Evolutionary conservation across 2,329 filamentous ascomycete genomes (phyloP).

Genomic region (Aspergillus amoenus): DNA sequence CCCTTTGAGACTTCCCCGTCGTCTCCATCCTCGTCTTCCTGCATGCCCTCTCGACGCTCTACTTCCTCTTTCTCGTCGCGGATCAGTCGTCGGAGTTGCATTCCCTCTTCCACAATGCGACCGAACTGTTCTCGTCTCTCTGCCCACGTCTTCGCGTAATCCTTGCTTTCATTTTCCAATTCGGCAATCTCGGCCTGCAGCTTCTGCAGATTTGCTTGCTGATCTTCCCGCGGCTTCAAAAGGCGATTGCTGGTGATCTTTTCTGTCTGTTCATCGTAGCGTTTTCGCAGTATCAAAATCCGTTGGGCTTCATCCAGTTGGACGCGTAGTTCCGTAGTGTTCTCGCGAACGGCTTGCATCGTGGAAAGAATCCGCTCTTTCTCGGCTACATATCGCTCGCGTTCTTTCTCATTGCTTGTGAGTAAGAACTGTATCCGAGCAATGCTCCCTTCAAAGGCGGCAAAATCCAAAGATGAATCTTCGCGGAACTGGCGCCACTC

Average conservation of each 20-base stretch:
- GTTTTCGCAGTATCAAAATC: slow-evolving; percentile 74
- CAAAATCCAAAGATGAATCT: slow-evolving; percentile 84
- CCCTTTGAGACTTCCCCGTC: slow-evolving; percentile 53
- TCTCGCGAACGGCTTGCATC: slow-evolving; percentile 73
- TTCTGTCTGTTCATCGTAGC: slow-evolving; percentile 84
- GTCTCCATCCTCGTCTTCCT: slow-evolving; percentile 60
- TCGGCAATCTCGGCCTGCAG: slow-evolving; percentile 85
- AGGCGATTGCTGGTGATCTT: slow-evolving; percentile 80
- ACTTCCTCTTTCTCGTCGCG: slow-evolving; percentile 95
- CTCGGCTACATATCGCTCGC: slow-evolving; percentile 77
- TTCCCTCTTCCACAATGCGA: slow-evolving; percentile 86
- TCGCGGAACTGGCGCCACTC: slow-evolving; percentile 71
- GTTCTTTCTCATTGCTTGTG: slow-evolving; percentile 78
- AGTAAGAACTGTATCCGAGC: slow-evolving; percentile 84
- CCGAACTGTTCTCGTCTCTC: slow-evolving; percentile 85
- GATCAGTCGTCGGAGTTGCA: slow-evolving; percentile 78
- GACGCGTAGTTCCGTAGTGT: slow-evolving; percentile 68
- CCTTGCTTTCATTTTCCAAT: slow-evolving; percentile 77
- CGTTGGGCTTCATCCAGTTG: slow-evolving; percentile 75
- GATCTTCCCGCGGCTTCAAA: slow-evolving; percentile 80
- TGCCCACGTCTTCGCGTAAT: slow-evolving; percentile 79
- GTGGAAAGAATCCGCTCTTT: slow-evolving; percentile 76
- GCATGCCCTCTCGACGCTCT: slow-evolving; percentile 79
- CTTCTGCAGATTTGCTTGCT: slow-evolving; percentile 73
- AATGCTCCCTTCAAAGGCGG: slow-evolving; percentile 81